phyloP scores from a whole-genome alignment of 176 grass and related monocot species.

The Guadua angustifolia region DNA sequence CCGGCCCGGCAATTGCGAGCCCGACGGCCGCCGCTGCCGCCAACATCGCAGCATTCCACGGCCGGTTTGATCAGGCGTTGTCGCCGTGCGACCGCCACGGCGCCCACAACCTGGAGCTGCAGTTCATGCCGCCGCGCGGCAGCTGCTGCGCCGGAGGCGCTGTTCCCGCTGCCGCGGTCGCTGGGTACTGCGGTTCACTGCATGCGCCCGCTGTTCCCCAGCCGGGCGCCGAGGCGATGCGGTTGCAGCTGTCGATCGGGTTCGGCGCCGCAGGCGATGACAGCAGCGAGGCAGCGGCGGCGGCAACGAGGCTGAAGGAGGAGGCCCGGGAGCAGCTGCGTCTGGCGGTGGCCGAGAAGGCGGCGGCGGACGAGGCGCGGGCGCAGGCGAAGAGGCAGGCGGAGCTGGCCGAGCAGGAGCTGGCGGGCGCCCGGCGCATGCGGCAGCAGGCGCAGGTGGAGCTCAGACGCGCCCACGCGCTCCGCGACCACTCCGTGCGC shows the following conservation, averaged over 20 bases:
- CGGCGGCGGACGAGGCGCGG: conserved; percentile 58
- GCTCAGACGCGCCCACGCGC: conserved; percentile 66
- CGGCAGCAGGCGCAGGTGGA: conserved; percentile 76
- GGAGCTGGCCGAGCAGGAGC: conserved; percentile 81
- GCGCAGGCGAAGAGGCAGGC: conserved; percentile 69
- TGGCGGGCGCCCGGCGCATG: conserved; percentile 61
- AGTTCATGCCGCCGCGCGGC: conserved; percentile 65
- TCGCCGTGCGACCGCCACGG: conserved; percentile 12
- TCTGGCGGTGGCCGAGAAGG: conserved; percentile 60
- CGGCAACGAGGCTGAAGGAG: conserved; percentile 41
- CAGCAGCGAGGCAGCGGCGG: neutral
- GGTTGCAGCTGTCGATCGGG: conserved; percentile 71
- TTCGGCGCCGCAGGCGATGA: conserved; percentile 1
- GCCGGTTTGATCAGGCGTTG: neutral
- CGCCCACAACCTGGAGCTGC: conserved; percentile 61
- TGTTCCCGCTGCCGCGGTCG: neutral
- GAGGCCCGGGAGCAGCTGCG: conserved; percentile 52
- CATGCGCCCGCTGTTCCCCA: neutral
- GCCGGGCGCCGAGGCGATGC: conserved; percentile 31
- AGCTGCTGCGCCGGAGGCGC: neutral
- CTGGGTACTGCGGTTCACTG: neutral
- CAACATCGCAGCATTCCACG: conserved; percentile 15
- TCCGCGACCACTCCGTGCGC: conserved; percentile 67
- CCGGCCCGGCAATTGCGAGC: conserved; percentile 26
- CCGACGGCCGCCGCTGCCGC: neutral